Conservation (phyloP, 2,329 filamentous ascomycete species). For the Sarocladiaceae sp. region DNA sequence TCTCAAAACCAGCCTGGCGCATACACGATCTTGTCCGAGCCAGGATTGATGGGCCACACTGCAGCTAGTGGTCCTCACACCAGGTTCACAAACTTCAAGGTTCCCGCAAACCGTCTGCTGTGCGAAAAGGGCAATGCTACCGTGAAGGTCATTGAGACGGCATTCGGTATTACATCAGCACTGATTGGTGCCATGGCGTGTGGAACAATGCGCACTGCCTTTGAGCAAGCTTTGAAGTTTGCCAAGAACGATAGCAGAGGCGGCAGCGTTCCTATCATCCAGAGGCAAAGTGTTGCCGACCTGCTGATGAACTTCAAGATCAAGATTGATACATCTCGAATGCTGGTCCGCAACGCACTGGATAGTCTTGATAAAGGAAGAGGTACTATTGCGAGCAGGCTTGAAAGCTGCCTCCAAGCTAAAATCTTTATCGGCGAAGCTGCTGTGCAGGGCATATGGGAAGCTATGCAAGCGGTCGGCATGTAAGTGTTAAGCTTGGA, state of each 20-base stretch:
- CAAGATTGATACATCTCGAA: constrained; percentile 39
- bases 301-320: constrained; percentile 46
- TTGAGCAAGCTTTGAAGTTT: constrained; percentile 44
- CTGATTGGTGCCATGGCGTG: constrained; percentile 50
- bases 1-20: constrained; percentile 32
- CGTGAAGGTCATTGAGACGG: constrained; percentile 29
- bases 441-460: no score
- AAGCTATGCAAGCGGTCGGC: no score
- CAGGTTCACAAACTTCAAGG: constrained; percentile 38
- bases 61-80: constrained; percentile 43
- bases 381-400: no score
- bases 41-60: constrained; percentile 38
- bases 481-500: no score
- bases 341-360: constrained; percentile 46
- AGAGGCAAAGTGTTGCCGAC: constrained; percentile 45
- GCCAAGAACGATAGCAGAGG: constrained; percentile 38
- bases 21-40: constrained; percentile 40
- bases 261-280: constrained; percentile 36
- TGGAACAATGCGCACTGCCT: constrained; percentile 45
- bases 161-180: constrained; percentile 37
- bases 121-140: constrained; percentile 33
- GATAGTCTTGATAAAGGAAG: constrained; percentile 34
- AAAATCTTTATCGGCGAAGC: no score
- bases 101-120: constrained; percentile 41
- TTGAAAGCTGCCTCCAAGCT: no score